These are phyloP conservation scores for Pugionium cornutum DNA, from an alignment of 345 rosid species.

Conservation along the genomic window DNA sequence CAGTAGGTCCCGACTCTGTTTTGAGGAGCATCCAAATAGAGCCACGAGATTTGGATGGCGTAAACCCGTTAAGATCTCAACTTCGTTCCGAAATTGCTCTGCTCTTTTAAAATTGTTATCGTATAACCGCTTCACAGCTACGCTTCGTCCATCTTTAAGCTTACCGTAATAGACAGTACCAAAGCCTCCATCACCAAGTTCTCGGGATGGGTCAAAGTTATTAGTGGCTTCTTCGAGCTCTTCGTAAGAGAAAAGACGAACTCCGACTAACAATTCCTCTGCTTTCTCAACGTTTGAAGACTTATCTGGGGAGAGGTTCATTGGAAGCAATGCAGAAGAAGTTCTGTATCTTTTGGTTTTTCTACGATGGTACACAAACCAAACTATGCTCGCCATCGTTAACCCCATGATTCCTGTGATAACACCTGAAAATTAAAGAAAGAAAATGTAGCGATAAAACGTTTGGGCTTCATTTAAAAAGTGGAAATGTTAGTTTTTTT, in stretches of 20 bases:
- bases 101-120: constrained; percentile 78
- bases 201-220: constrained; percentile 61
- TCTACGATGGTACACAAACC: constrained; percentile 34
- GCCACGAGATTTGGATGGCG: constrained; percentile 74
- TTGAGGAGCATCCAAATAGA: constrained; percentile 86
- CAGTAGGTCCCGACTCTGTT: constrained; percentile 67
- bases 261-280: constrained; percentile 41
- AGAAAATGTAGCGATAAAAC: too few species aligned
- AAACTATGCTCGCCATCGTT: background rate
- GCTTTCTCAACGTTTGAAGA: constrained; percentile 51
- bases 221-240: constrained; percentile 77
- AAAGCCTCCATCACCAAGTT: constrained; percentile 95
- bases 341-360: constrained; percentile 37
- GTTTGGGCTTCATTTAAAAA: background rate
- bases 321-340: constrained; percentile 40
- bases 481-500: too few species aligned
- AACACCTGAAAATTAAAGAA: constrained; percentile 36
- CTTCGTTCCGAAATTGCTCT: constrained; percentile 84
- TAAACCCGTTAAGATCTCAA: constrained; percentile 62
- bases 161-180: constrained; percentile 87
- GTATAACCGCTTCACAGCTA: constrained; percentile 83
- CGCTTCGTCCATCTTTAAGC: constrained; percentile 73
- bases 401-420: constrained; percentile 28
- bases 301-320: constrained; percentile 45
- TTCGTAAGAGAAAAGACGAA: constrained; percentile 56